Base-by-base conservation (phyloP, 768 basidiomycete species). In the Leccinum subgranulosum region DNA sequence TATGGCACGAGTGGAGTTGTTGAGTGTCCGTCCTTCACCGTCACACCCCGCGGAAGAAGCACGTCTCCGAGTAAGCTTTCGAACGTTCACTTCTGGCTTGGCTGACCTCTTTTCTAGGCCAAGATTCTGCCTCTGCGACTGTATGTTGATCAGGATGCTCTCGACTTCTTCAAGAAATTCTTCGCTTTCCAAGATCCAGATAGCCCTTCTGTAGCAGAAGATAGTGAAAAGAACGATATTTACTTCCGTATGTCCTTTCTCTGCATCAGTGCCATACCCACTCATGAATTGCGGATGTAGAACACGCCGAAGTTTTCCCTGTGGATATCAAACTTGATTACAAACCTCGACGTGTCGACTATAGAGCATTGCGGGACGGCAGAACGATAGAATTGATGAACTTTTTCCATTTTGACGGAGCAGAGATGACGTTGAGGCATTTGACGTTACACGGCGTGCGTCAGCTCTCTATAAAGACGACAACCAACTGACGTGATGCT, bases 351-450 rank as follows among this genome's bases (percentile, higher is more conserved):
- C 85, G 95, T 6, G 95, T 99, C 19, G 93, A 98, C 71, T 97
- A 98, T 70, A 77, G 85, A 60, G 97, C 95, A 9, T 76, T 99
- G 56, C 83, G 86, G 39, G 89, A 94, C 59, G 97, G 97, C 14
- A 85, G 81, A 72, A 94, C 94, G 0, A 96, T 96, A 59, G 97
- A 99, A 69, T 74, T 99, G 48, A 98, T 99, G 96, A 99, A 99
- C 70, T 98, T 99, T 73, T 99, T 99, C 87, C 95, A 98, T 74
- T 99, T 98, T 63, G 97, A 98, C 65, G 95, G 93, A 1, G 91
- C 96, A 4, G 97, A 98, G 73, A 98, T 99, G 94, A 97, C 94
- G 0, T 73, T 99, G 53, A 81, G 97, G 56, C 94, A 97, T 66
- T 88, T 98, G 61, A 93, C 92, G 17, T 71, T 98, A 31, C 84